A percentile compares a stretch with the other conserved stretches of the same genome.
Evolutionary conservation across 2,329 filamentous ascomycete genomes (phyloP).

Genomic region (Penicillium sp.): DNA sequence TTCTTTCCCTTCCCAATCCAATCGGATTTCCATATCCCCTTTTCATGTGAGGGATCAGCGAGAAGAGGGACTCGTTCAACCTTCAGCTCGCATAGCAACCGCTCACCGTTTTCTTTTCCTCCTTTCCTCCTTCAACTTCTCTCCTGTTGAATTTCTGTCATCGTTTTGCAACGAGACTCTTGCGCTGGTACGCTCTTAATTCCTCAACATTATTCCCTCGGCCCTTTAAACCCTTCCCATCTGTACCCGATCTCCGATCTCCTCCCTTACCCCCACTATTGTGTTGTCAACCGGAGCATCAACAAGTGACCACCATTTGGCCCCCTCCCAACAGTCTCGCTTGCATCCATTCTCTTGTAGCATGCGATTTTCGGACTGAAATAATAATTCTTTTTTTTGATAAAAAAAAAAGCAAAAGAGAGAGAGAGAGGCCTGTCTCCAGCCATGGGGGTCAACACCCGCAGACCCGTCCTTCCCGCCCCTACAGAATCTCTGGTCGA

Average conservation of each 20-base stretch:
- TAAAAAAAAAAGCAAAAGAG: constrained; percentile 12
- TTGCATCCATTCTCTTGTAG: constrained; percentile 24
- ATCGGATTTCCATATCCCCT: constrained; percentile 4
- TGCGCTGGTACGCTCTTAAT: constrained; percentile 27
- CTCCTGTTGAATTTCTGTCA: constrained; percentile 7
- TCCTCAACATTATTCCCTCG: constrained; percentile 11
- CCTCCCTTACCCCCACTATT: constrained; percentile 14
- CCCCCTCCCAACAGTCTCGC: constrained; percentile 9
- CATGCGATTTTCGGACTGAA: constrained; percentile 39
- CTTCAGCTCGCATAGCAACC: constrained; percentile 14
- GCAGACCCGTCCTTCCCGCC: constrained; percentile 50
- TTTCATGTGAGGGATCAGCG: constrained; percentile 30
- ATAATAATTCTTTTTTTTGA: not conserved
- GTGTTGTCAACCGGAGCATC: constrained; percentile 20
- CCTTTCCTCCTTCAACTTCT: constrained; percentile 7
- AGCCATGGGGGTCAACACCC: constrained; percentile 51
- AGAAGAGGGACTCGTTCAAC: constrained; percentile 9
- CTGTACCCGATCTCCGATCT: constrained; percentile 8
- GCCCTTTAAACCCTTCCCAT: constrained; percentile 9
- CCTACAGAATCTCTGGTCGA: constrained; percentile 52
- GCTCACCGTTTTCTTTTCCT: constrained; percentile 10
- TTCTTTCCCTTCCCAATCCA: constrained; percentile 1
- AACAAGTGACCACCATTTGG: constrained; percentile 18
- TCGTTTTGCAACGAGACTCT: constrained; percentile 16
- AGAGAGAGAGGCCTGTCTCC: constrained; percentile 18